A percentile compares a stretch with the other conserved stretches of the same genome.
phyloP scores from a whole-genome alignment of 495 filamentous ascomycete species.

The Aspergillus ostianus region DNA sequence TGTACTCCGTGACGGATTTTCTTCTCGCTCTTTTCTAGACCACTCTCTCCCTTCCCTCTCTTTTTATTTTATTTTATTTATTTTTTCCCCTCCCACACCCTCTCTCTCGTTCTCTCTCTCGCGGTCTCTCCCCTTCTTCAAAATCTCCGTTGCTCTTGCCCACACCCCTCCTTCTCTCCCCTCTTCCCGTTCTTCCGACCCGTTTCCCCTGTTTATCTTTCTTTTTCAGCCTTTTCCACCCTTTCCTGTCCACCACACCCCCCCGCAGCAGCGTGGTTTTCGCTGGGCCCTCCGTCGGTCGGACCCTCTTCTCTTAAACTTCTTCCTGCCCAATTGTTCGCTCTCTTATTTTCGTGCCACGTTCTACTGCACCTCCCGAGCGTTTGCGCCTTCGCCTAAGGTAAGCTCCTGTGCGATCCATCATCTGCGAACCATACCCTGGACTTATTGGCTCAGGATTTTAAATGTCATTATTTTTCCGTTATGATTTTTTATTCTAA shows the following conservation, averaged over 20 bases:
- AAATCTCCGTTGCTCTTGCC: not conserved
- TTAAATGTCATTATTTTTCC: not conserved
- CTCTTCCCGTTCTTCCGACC: not conserved
- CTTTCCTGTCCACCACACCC: no score
- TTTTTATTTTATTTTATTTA: constrained; percentile 2
- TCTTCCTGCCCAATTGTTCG: constrained; percentile 26
- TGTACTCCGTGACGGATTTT: not conserved
- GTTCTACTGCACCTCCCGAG: constrained; percentile 26
- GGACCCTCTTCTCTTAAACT: constrained; percentile 24
- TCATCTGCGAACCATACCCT: constrained; percentile 18
- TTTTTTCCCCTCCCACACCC: constrained; percentile 4
- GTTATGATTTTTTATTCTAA: not conserved
- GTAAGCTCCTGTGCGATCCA: constrained; percentile 21
- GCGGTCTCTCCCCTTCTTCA: constrained; percentile 1
- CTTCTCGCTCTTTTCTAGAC: constrained; percentile 1
- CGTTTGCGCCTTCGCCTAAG: constrained; percentile 24
- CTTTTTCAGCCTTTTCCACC: constrained; percentile 5
- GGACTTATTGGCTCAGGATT: constrained; percentile 13
- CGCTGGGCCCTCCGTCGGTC: constrained; percentile 10
- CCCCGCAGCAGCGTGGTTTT: not conserved
- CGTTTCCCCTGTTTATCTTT: constrained; percentile 2
- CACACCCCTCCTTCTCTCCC: not conserved
- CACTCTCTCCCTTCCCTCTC: not conserved
- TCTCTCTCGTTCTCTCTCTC: no score
- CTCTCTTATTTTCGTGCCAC: constrained; percentile 29